Percentiles rank a stretch among this genome's conserved stretches.
These are phyloP conservation scores for Physaria fendleri DNA, from an alignment of 345 rosid genomes.

Conservation along the genomic window DNA sequence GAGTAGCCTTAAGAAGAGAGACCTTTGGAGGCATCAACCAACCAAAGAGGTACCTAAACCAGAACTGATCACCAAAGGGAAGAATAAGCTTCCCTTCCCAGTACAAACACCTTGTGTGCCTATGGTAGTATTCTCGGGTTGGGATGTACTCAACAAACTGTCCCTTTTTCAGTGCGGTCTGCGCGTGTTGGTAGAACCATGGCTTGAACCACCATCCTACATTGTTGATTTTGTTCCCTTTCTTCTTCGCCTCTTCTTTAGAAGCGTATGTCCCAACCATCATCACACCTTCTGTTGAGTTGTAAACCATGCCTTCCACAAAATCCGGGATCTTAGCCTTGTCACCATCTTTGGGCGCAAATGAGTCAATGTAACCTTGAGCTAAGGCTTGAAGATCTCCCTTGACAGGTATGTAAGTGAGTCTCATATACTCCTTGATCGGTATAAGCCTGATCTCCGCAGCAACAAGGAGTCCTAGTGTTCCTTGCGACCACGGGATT, in stretches of 20 bases:
- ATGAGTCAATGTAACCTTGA: constrained; percentile 86
- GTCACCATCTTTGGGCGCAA: constrained; percentile 85
- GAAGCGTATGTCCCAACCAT: constrained; percentile 95
- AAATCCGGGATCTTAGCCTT: constrained; percentile 80
- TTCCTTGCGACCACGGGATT: constrained; percentile 99
- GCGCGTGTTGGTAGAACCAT: constrained; percentile 97
- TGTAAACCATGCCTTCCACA: constrained; percentile 87
- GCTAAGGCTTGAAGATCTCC: constrained; percentile 66
- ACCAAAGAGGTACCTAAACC: constrained; percentile 93
- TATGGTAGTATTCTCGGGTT: constrained; percentile 88
- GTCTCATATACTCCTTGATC: constrained; percentile 84
- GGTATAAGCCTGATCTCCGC: constrained; percentile 91
- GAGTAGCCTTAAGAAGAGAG: constrained; percentile 95
- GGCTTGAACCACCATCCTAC: constrained; percentile 99
- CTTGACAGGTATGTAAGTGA: constrained; percentile 78
- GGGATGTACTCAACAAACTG: constrained; percentile 98
- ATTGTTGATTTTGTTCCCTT: constrained; percentile 74
- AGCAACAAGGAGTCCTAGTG: constrained; percentile 89
- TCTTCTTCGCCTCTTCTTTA: constrained; percentile 82
- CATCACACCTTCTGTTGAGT: constrained; percentile 67
- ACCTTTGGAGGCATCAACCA: constrained; percentile 99
- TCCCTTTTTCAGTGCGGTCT: constrained; percentile 71
- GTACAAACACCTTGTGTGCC: constrained; percentile 95
- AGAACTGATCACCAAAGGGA: constrained; percentile 91
- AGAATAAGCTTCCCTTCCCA: constrained; percentile 99